Percentiles rank a stretch among this genome's conserved stretches.
These are phyloP conservation scores for Tolypocladium ovalisporum DNA, from an alignment of 2,329 filamentous ascomycete genomes.

Conservation along the genomic window DNA sequence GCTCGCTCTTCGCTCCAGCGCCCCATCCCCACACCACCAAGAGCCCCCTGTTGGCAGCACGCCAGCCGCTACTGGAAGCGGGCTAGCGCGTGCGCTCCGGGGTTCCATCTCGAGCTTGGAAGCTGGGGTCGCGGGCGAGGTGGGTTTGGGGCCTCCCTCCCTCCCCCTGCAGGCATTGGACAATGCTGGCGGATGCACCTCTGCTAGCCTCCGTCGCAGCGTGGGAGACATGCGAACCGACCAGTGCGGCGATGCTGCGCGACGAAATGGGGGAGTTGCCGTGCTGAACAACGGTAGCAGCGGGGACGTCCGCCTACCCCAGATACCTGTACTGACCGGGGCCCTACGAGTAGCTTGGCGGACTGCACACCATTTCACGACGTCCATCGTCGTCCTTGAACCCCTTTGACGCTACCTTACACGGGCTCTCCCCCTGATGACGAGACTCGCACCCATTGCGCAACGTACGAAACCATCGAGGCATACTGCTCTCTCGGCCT, in stretches of 20 bases:
- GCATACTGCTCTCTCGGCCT: not conserved
- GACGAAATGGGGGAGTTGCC: not conserved
- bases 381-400: not conserved
- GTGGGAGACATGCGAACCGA: not conserved
- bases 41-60: not conserved
- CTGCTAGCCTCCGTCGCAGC: not conserved
- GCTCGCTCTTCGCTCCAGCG: not conserved
- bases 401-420: not conserved
- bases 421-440: not conserved
- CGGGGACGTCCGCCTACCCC: too few species aligned
- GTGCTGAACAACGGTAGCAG: not conserved
- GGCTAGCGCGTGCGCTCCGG: not conserved
- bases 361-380: not conserved
- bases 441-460: not conserved
- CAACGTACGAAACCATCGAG: not conserved
- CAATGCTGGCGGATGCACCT: not conserved
- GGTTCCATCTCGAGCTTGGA: not conserved
- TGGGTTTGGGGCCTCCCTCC: not conserved
- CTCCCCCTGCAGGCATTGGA: not conserved
- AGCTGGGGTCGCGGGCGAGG: not conserved
- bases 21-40: not conserved
- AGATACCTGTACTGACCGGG: too few species aligned
- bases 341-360: too few species aligned
- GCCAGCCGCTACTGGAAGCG: conserved; percentile 2
- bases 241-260: not conserved